These are phyloP conservation scores for Inonotus hispidus DNA, from an alignment of 1,284 basidiomycete genomes.

Conservation along the genomic window DNA sequence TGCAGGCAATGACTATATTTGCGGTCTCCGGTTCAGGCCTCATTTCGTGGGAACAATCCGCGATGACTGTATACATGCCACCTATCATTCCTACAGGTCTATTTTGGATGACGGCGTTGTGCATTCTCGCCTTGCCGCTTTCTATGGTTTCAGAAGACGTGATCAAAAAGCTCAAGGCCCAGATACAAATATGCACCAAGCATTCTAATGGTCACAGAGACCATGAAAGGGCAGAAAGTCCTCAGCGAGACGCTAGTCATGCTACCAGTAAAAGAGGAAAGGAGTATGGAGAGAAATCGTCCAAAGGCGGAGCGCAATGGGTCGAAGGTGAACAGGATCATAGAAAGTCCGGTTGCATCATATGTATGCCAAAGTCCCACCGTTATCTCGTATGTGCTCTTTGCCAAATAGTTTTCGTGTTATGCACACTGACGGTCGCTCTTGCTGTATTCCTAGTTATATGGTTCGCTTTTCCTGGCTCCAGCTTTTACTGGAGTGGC, in stretches of 20 bases:
- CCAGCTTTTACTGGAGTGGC: background rate
- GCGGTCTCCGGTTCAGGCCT: background rate
- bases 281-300: background rate
- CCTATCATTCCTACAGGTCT: background rate
- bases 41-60: constrained; percentile 4
- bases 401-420: too few relatives aligned
- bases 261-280: background rate
- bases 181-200: too few relatives aligned
- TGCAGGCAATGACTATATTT: background rate
- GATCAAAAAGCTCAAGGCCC: background rate
- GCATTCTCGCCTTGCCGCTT: background rate
- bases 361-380: background rate
- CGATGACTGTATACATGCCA: background rate
- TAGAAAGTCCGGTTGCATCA: background rate
- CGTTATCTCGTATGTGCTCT: background rate
- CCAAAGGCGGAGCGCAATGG: too few relatives aligned
- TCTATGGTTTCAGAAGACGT: background rate
- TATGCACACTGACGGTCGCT: too few relatives aligned
- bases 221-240: too few relatives aligned
- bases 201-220: too few relatives aligned
- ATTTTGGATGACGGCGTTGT: background rate
- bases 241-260: too few relatives aligned
- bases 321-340: too few relatives aligned
- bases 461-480: background rate
- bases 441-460: background rate